Conservation (phyloP, 192 early-diverging fungal species). For the Dissophora globulifera region DNA sequence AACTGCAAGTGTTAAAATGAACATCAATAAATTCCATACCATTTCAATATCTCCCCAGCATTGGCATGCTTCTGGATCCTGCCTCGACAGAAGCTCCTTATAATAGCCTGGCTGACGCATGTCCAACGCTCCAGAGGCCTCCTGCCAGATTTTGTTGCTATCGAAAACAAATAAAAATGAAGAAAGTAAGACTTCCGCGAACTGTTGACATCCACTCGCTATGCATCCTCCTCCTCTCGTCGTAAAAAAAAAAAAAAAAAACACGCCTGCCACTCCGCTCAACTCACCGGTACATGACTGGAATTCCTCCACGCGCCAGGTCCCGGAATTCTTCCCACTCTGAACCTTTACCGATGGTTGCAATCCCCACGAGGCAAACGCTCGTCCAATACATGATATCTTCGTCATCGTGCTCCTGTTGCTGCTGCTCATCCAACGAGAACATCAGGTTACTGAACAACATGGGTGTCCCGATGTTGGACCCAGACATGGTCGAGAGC, state of each 20-base stretch:
- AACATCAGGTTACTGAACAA: slow-evolving; percentile 41
- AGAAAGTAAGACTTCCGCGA: background rate
- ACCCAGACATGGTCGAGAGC: slow-evolving; percentile 27
- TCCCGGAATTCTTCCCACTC: slow-evolving; percentile 53
- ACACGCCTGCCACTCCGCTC: background rate
- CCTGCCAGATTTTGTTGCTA: slow-evolving; percentile 52
- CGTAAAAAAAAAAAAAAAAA: too few relatives aligned
- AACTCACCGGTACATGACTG: slow-evolving; percentile 42
- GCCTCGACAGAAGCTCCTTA: slow-evolving; percentile 26
- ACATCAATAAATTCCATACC: too few relatives aligned
- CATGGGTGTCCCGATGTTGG: slow-evolving; percentile 21
- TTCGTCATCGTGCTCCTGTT: slow-evolving; percentile 49
- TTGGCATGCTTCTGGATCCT: slow-evolving; percentile 21
- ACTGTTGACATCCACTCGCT: too few relatives aligned
- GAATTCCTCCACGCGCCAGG: slow-evolving; percentile 43
- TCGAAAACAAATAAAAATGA: background rate
- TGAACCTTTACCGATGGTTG: slow-evolving; percentile 45
- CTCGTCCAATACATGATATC: slow-evolving; percentile 48
- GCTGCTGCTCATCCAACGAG: slow-evolving; percentile 22
- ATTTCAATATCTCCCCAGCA: slow-evolving; percentile 51
- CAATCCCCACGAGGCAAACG: slow-evolving; percentile 50
- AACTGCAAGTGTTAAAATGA: too few relatives aligned
- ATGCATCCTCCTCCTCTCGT: too few relatives aligned
- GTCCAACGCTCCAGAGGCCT: slow-evolving; percentile 38
- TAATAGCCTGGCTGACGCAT: slow-evolving; percentile 47